Base-by-base conservation (phyloP, 2,329 filamentous ascomycete genomes). In the Alternaria longipes region DNA sequence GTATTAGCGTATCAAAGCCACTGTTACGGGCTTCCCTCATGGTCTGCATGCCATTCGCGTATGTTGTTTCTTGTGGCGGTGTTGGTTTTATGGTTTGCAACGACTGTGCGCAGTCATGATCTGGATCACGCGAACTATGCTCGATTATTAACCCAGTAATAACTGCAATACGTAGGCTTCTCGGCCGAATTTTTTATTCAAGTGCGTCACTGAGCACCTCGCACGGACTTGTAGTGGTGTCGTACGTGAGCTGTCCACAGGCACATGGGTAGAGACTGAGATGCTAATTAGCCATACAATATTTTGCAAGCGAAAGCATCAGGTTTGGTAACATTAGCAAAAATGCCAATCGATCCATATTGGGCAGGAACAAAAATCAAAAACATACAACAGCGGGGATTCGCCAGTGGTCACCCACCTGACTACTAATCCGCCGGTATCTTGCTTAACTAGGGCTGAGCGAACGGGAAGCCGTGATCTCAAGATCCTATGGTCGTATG, bases 381-480 rank as follows among this genome's bases (percentile, higher is more conserved):
- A 58, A 53, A 58, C 47, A 58, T 55, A 59, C 51, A 55, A 59
- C 36, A 59, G 51, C 53, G 8, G 9, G 53, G 18, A 60, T 60
- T 60, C 53, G 34, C 46, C 8, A 26, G 8, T 44, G 32, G 46
- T 46, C 53, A 53, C 53, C 34, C 58, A 53, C 18, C 18, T 30
- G 24, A 46, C 46, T 56, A 52, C 53, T 56, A 47, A 34, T n/a
- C 26, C 4, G 52, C 53, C 53, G 54, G 41, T 56, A 45, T n/a
- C 46, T 14, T n/a, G 44, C 34, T 59, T 59, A n/a, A 38, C 1
- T 47, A 55, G 1, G 4, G 51, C 42, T 49, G 56, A 59, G 36
- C 56, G 36, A 12, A 59, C 56, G 56, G 56, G 56, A 49, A 49
- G 42, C 50, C 2, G 3, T 40, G n/a, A 9, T 54, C 7, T 20